Conservation (phyloP, 2,329 filamentous ascomycete genomes). For the Verticillium dahliae region DNA sequence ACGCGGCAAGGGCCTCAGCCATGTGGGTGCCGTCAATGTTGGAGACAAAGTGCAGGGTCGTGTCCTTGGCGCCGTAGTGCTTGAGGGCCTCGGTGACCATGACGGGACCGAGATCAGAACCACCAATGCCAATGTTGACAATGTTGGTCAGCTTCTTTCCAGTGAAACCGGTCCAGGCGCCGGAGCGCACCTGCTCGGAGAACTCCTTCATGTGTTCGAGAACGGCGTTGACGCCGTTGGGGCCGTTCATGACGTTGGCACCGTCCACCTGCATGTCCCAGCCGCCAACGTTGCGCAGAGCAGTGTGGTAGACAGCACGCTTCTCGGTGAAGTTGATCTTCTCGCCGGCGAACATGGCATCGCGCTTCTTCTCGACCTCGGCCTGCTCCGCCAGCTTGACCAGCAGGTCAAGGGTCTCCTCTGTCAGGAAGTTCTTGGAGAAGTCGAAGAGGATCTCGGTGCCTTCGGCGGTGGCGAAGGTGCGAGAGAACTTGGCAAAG, state of each 20-base stretch:
- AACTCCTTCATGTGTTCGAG: slow-evolving; percentile 98
- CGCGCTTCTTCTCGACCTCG: slow-evolving; percentile 83
- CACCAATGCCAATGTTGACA: slow-evolving; percentile 96
- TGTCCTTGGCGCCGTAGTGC: slow-evolving; percentile 78
- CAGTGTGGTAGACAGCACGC: slow-evolving; percentile 91
- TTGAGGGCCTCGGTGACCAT: slow-evolving; percentile 99
- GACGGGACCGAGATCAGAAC: slow-evolving; percentile 94
- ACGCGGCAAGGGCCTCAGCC: slow-evolving; percentile 80
- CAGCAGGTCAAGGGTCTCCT: slow-evolving; percentile 82
- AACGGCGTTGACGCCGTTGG: slow-evolving; percentile 83
- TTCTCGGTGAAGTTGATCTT: slow-evolving; percentile 99
- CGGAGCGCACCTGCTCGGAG: slow-evolving; percentile 87
- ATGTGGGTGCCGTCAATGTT: slow-evolving; percentile 99
- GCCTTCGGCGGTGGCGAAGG: slow-evolving; percentile 72
- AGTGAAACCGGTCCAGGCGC: slow-evolving; percentile 93
- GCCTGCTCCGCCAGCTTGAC: slow-evolving; percentile 89
- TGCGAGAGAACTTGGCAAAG: slow-evolving; percentile 84
- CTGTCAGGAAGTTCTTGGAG: slow-evolving; percentile 96
- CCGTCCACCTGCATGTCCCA: slow-evolving; percentile 81
- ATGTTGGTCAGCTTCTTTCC: slow-evolving; percentile 97
- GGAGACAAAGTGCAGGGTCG: slow-evolving; percentile 95
- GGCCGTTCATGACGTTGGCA: slow-evolving; percentile 82
- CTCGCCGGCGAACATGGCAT: slow-evolving; percentile 95
- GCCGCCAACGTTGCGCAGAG: slow-evolving; percentile 83
- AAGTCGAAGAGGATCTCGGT: slow-evolving; percentile 96